Conservation (phyloP, 129 eudicot species). For the Arctium minus region DNA sequence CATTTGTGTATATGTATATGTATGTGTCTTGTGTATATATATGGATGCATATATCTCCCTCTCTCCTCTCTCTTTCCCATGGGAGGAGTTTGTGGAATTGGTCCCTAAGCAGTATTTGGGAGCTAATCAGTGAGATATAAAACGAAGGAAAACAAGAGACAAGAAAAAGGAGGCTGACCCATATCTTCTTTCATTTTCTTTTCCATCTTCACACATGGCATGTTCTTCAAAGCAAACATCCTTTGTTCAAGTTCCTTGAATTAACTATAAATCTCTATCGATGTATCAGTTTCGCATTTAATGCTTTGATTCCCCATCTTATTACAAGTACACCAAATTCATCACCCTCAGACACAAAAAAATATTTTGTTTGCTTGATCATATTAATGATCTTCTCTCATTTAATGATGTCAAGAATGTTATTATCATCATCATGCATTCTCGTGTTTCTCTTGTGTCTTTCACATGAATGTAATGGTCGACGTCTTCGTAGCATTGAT, state of each 20-base stretch:
- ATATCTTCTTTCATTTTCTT: slow-evolving; percentile 39
- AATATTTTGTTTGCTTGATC: slow-evolving; percentile 14
- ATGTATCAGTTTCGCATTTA: slow-evolving; percentile 34
- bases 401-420: slow-evolving; percentile 42
- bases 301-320: slow-evolving; percentile 30
- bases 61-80: slow-evolving; percentile 19
- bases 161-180: slow-evolving; percentile 35
- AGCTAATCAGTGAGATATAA: slow-evolving; percentile 15
- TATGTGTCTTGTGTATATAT: background rate
- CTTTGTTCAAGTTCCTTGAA: slow-evolving; percentile 6
- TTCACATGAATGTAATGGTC: slow-evolving; percentile 36
- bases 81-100: slow-evolving; percentile 27
- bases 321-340: slow-evolving; percentile 28
- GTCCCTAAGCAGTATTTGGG: slow-evolving; percentile 26
- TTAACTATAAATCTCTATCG: background rate
- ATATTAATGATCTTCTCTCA: slow-evolving; percentile 4
- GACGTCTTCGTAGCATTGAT: slow-evolving; percentile 30
- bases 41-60: slow-evolving; percentile 1
- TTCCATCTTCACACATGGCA: slow-evolving; percentile 45
- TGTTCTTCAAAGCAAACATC: slow-evolving; percentile 36
- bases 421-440: slow-evolving; percentile 26
- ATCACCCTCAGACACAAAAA: slow-evolving; percentile 9
- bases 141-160: slow-evolving; percentile 15
- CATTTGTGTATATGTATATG: background rate
- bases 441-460: slow-evolving; percentile 38